Conservation (phyloP, 2,329 filamentous ascomycete species). For the Beauveria pseudobassiana region DNA sequence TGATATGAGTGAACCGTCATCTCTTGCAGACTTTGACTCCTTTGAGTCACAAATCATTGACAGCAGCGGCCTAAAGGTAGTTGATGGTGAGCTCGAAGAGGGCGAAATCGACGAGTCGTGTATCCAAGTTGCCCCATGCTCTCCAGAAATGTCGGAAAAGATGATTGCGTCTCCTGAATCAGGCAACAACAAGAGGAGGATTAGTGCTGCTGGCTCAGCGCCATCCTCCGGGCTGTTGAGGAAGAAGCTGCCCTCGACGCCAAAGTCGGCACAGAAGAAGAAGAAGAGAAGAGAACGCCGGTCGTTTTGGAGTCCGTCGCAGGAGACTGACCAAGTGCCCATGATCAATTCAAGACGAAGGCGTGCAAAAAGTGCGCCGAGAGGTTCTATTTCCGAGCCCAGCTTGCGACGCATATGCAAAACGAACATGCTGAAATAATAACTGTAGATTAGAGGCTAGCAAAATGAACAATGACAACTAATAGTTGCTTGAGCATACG, state of each 20-base stretch:
- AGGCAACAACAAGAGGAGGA: not conserved
- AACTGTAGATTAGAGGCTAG: not conserved
- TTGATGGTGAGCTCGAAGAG: not conserved
- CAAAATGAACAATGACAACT: not conserved
- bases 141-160: not conserved
- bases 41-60: not conserved
- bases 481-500: not conserved
- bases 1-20: not conserved
- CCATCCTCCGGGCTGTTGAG: not conserved
- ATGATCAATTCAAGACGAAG: constrained; percentile 8
- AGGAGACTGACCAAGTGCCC: not conserved
- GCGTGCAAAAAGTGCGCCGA: constrained; percentile 1
- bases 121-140: not conserved
- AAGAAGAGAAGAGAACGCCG: not conserved
- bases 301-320: not conserved
- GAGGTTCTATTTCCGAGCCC: not conserved
- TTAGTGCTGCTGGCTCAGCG: not conserved
- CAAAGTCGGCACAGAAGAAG: not conserved
- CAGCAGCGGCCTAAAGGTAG: not conserved
- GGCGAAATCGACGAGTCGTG: not conserved
- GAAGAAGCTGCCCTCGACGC: not conserved
- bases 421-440: not conserved
- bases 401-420: constrained; percentile 5
- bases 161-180: not conserved
- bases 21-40: not conserved